Base-by-base conservation (phyloP, 179 eudicot genomes). In the Patellifolia procumbens region DNA sequence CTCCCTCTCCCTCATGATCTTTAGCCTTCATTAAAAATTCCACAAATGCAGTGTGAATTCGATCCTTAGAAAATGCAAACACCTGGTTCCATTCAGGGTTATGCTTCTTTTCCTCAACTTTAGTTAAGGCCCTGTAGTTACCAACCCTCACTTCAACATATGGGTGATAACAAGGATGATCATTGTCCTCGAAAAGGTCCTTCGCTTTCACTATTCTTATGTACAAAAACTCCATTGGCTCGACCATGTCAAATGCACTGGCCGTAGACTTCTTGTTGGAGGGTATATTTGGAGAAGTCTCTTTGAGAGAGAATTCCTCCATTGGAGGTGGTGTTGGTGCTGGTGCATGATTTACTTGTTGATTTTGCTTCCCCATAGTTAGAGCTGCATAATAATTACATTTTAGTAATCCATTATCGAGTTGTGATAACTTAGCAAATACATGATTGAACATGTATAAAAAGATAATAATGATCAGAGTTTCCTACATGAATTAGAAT, bases 31-130 rank as follows among this genome's bases (percentile, higher is more conserved):
- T 68, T 11, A 63, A 34, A 26, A 91, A 67, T 65, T 88, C 95
- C 7, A 89, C 8, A 35, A 64, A 46, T 0, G 84, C 35, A n/a
- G 85, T 70, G 55, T 86, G 85, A 49, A 91, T 80, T 31, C 86
- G 83, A 20, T 89, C 91, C 74, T 82, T 91, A 2, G 84, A 77
- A 70, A 89, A 80, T 0, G 92, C 85, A 62, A 91, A 89, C 32
- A 89, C 85, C 9, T 89, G 91, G 59, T 86, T 86, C 92, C 92
- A 91, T 45, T 78, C 85, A 1, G 95, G 91, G 52, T 74, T 83
- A 0, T 86, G 66, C 10, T 29, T 71, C 55, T 83, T 78, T 19
- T 81, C 81, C 0, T 70, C 43, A 37, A 79, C 69, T 3, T 55
- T 81, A 16, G 95, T 87, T 59, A 59, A 39, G 13, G 87, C 86